Evolutionary conservation across 2,329 filamentous ascomycete species (phyloP), one percentile per base, ranked within the genome.

Genomic region (Pseudonectria buxi): DNA sequence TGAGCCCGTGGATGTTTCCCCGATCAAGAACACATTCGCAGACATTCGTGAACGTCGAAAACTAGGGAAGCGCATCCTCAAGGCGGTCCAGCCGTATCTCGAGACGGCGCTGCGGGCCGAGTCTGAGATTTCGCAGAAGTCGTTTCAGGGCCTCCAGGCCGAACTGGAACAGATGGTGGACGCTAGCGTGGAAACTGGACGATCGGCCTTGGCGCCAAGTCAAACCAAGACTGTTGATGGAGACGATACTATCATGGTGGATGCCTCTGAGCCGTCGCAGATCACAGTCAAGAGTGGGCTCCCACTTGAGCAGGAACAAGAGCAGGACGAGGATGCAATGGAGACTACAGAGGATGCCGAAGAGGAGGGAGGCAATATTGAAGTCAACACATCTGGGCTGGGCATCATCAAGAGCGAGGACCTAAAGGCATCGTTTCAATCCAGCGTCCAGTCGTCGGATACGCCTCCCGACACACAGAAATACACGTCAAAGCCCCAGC

Each of bases 41-140:
- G 87, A 94, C 50, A 78, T 87, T 41, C 84, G 86, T 39, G 85
- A 94, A 48, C 79, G 84, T 42, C 84, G 86, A 51, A 84, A 83
- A 49, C 67, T 94, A n/a, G 87, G 85, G 15, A 95, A 94, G 61
- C 78, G 88, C 16, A 94, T 95, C 42, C 74, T 94, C 46, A 94
- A 87, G 57, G 78, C 81, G 1, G 74, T 94, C 24, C 86, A 94
- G 56, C 79, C 84, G 11, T 72, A 79, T 29, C 68, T 95, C 3
- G 84, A 95, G 57, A 72, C 76, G 36, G 87, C 87, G 1, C 64
- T 88, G 30, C 75, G 74, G 35, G 85, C 86, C 36, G 90, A 96
- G 58, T 81, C 85, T n/a, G 85, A 92, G 41, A 71, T 94, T 28
- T 80, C 74, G 33, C 74, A 80, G 34, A 82, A 80, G 50, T 70